Percentiles rank a stretch among this genome's conserved stretches.
Evolutionary conservation across 169 alveolate genomes (phyloP).

Genomic region (Cryptosporidium tyzzeri): DNA sequence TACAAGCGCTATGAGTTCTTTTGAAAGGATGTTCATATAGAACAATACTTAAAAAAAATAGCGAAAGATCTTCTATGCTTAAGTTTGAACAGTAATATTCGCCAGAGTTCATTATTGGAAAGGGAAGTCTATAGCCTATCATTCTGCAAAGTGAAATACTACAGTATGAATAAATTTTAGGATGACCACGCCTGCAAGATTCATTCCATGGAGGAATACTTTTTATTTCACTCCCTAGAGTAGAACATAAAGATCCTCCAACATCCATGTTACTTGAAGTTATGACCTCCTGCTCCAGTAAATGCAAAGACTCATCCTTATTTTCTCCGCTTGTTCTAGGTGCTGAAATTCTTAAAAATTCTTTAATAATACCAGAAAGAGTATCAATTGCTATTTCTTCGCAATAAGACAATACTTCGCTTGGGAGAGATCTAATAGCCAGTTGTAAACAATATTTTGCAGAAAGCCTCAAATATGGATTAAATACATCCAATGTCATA

Average conservation of each 20-base stretch:
- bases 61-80: slow-evolving; percentile 64
- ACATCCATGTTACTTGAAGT: not conserved
- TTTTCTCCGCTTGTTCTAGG: not conserved
- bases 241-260: not conserved
- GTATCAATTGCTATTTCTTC: slow-evolving; percentile 72
- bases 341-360: slow-evolving; percentile 1
- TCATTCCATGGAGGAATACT: slow-evolving; percentile 75
- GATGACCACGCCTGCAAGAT: slow-evolving; percentile 74
- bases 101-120: slow-evolving; percentile 69
- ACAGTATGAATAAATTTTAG: slow-evolving; percentile 60
- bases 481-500: slow-evolving; percentile 66
- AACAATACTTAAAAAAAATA: slow-evolving; percentile 65
- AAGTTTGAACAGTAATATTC: slow-evolving; percentile 59
- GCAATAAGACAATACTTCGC: slow-evolving; percentile 47
- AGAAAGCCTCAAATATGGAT: slow-evolving; percentile 65
- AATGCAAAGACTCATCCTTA: not conserved
- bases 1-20: slow-evolving; percentile 56
- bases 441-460: slow-evolving; percentile 67
- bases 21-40: slow-evolving; percentile 75
- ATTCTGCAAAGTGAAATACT: slow-evolving; percentile 67
- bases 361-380: slow-evolving; percentile 57
- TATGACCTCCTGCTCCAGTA: slow-evolving; percentile 37
- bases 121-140: slow-evolving; percentile 75
- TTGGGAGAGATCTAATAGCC: slow-evolving; percentile 74
- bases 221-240: slow-evolving; percentile 23